Percentiles rank a stretch among this genome's conserved stretches.
Conservation (phyloP, 2,329 filamentous ascomycete genomes). For the Zasmidium angulare region DNA sequence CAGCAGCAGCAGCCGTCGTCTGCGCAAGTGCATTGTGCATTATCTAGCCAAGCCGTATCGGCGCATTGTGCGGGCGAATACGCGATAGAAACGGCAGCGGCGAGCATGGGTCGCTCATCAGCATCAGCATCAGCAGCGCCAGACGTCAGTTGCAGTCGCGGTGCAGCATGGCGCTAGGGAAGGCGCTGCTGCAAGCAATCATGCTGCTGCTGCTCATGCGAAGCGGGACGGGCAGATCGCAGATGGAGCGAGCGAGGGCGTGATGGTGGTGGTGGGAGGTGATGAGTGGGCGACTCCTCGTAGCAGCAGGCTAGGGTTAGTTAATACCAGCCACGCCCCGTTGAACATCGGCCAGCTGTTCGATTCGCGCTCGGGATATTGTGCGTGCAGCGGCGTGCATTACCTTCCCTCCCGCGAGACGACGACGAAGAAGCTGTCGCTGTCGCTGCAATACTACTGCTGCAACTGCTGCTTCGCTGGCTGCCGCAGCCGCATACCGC, state of each 20-base stretch:
- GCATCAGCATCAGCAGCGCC: not conserved
- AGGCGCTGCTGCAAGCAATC: conserved; percentile 17
- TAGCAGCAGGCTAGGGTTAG: conserved; percentile 8
- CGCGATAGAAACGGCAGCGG: not conserved
- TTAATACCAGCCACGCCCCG: conserved; percentile 19
- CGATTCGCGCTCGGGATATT: conserved; percentile 18
- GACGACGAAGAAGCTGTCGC: not conserved
- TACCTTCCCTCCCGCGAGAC: conserved; percentile 8
- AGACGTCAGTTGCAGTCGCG: not conserved
- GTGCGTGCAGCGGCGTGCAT: conserved; percentile 16
- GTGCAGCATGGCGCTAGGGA: no score
- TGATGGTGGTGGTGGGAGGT: no score
- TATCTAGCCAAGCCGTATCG: conserved; percentile 17
- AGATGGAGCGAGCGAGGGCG: conserved; percentile 4
- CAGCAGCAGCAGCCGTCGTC: not conserved
- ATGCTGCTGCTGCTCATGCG: conserved; percentile 15
- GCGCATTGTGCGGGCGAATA: not conserved
- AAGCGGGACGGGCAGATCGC: conserved; percentile 18
- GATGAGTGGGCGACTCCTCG: conserved; percentile 8
- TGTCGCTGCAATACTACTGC: not conserved
- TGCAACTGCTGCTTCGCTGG: not conserved
- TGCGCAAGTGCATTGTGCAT: conserved; percentile 6
- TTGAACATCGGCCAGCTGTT: not conserved
- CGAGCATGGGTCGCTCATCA: not conserved
- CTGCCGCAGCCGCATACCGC: not conserved